phyloP scores from a whole-genome alignment of 2,329 filamentous ascomycete species.

The Triangularia setosa region DNA sequence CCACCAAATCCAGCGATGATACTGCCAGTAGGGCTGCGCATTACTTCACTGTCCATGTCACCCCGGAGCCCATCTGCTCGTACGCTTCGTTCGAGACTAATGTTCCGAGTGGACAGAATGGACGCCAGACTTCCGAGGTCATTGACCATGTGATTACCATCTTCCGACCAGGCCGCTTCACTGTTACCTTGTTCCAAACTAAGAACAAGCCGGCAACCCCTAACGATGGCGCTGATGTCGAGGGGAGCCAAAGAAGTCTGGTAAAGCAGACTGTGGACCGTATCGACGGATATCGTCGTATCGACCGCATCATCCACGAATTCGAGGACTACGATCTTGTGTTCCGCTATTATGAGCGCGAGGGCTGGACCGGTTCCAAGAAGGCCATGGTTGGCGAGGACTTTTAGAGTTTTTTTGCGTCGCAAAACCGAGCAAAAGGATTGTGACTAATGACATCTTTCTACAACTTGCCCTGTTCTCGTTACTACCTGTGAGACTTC shows the following conservation, averaged over 20 bases:
- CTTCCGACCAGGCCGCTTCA: conserved; percentile 97
- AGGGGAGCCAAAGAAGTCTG: conserved; percentile 31
- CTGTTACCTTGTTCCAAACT: conserved; percentile 91
- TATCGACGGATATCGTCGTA: conserved; percentile 79
- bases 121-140: conserved; percentile 83
- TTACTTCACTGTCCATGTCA: conserved; percentile 98
- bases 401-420: conserved; percentile 24
- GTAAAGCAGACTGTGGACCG: conserved; percentile 62
- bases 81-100: conserved; percentile 99
- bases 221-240: conserved; percentile 9
- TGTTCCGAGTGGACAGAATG: conserved; percentile 82
- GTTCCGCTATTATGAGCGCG: conserved; percentile 91
- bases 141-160: conserved; percentile 92
- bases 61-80: conserved; percentile 92
- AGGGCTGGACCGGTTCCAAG: conserved; percentile 64
- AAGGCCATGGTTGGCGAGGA: conserved; percentile 53
- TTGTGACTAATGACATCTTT: conserved; percentile 5
- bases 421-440: background rate
- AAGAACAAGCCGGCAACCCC: conserved; percentile 47
- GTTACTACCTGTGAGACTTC: background rate
- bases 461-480: background rate
- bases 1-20: conserved; percentile 46
- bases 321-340: conserved; percentile 96
- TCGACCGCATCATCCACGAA: conserved; percentile 95
- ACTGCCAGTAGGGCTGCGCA: conserved; percentile 58